Conservation (phyloP, 108 stramenopile species). For the Stephanodiscus minutulus region DNA sequence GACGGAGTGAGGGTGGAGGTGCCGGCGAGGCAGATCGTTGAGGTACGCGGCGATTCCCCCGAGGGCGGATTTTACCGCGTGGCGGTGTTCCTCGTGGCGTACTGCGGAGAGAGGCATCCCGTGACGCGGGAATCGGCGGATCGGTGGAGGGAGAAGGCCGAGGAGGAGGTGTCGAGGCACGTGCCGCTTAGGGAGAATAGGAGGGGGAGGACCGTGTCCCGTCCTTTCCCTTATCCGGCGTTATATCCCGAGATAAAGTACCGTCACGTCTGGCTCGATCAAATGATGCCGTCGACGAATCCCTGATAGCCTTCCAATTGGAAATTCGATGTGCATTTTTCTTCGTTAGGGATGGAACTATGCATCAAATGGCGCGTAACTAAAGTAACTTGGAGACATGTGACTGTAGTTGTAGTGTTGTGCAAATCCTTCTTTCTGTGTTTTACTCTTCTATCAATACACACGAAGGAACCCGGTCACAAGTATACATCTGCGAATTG, state of each 20-base stretch:
- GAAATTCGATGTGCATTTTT: no score
- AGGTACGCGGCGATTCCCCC: constrained; percentile 30
- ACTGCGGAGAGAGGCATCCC: constrained; percentile 62
- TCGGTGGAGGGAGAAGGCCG: constrained; percentile 56
- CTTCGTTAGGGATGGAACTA: no score
- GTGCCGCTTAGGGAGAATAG: constrained; percentile 53
- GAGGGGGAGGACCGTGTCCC: constrained; percentile 64
- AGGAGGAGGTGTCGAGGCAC: constrained; percentile 59
- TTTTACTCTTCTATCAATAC: no score
- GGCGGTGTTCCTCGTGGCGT: constrained; percentile 73
- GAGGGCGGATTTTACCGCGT: constrained; percentile 29
- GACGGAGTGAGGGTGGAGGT: constrained; percentile 73
- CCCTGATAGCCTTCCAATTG: no score
- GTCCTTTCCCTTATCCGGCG: constrained; percentile 13
- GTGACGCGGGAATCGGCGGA: constrained; percentile 64
- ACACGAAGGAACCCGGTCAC: no score
- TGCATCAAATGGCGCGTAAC: no score
- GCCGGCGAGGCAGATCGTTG: constrained; percentile 51
- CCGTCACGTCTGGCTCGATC: not conserved
- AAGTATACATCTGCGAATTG: no score
- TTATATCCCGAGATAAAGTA: constrained; percentile 12
- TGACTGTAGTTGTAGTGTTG: not conserved
- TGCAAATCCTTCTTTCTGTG: not conserved
- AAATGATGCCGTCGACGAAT: no score
- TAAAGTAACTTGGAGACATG: not conserved